Evolutionary conservation across 2,329 filamentous ascomycete species (phyloP).

Genomic region (Aspergillus clavatus): DNA sequence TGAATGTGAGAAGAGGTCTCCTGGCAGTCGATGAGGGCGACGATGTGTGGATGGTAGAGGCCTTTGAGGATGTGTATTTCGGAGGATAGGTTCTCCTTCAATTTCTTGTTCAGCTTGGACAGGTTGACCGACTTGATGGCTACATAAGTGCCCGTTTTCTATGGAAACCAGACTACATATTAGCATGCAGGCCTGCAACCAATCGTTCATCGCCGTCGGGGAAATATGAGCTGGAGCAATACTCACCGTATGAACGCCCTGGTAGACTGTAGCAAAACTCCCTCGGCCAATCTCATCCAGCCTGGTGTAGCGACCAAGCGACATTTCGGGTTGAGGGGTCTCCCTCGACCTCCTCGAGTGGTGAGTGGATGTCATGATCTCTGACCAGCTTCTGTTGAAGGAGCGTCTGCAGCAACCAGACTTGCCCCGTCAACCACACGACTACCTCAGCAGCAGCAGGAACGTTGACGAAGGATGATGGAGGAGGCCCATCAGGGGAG

Average conservation of each 20-base stretch:
- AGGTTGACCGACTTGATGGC: conserved; percentile 97
- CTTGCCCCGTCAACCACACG: conserved; percentile 29
- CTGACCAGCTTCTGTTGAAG: neutral
- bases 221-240: neutral
- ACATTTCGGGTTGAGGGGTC: conserved; percentile 30
- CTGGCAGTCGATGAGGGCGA: conserved; percentile 89
- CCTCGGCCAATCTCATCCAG: conserved; percentile 92
- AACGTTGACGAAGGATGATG: conserved; percentile 19
- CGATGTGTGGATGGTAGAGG: conserved; percentile 92
- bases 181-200: conserved; percentile 7
- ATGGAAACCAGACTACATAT: conserved; percentile 12
- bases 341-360: conserved; percentile 40
- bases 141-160: conserved; percentile 77
- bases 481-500: conserved; percentile 33
- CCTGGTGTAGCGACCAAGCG: conserved; percentile 72
- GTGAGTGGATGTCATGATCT: conserved; percentile 40
- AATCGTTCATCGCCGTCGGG: neutral
- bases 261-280: conserved; percentile 94
- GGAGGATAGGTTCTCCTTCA: conserved; percentile 90
- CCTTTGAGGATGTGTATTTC: conserved; percentile 95
- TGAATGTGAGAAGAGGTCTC: conserved; percentile 87
- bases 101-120: conserved; percentile 84
- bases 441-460: conserved; percentile 33
- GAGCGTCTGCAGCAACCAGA: conserved; percentile 11
- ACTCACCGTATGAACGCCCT: conserved; percentile 76